Base-by-base conservation (phyloP, 306 rosid genomes). In the Pyrus betulifolia region DNA sequence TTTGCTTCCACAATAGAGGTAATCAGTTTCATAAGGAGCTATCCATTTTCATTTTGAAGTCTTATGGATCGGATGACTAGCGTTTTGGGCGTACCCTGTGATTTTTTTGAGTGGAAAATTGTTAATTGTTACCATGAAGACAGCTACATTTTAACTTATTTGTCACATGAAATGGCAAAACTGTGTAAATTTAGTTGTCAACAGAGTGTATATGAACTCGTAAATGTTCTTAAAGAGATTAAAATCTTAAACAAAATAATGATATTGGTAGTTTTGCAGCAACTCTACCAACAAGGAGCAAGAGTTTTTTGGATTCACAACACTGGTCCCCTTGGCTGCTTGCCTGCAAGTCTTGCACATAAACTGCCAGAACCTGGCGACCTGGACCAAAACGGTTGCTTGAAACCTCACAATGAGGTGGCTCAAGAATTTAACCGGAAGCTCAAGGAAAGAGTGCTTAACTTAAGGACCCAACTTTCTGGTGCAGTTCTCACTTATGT, bases 261-360 rank as follows among this genome's bases (percentile, higher is more conserved):
- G 27, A 73, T n/a, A 60, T 17, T 73, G 62, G 55, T 23, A 23
- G 40, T 60, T 35, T 67, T 78, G 72, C 79, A 82, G 80, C 52
- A 21, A 61, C 72, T 82, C 58, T 74, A 78, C 65, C 63, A 68
- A 23, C 44, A 61, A 21, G 79, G 79, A 4, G 79, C 76, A 22
- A 74, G 80, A 44, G 49, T 44, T 12, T 78, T 74, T 23, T 74
- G 85, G 80, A 74, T 78, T 44, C 80, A 74, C 15, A 82, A 82
- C 62, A 78, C 80, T 0, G 82, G 85, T 68, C 82, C 82, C 42
- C 14, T 73, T 4, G 85, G 85, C 11, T 82, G 85, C 82, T 77
- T 82, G 78, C 79, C 82, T 49, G 0, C 2, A 30, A 17, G 11
- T 10, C 33, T 78, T 58, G 68, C 64, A 35, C 22, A 14, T 30